A percentile compares a stretch with the other conserved stretches of the same genome.
phyloP scores from a whole-genome alignment of 768 basidiomycete genomes.

The Termitomyces sp. region DNA sequence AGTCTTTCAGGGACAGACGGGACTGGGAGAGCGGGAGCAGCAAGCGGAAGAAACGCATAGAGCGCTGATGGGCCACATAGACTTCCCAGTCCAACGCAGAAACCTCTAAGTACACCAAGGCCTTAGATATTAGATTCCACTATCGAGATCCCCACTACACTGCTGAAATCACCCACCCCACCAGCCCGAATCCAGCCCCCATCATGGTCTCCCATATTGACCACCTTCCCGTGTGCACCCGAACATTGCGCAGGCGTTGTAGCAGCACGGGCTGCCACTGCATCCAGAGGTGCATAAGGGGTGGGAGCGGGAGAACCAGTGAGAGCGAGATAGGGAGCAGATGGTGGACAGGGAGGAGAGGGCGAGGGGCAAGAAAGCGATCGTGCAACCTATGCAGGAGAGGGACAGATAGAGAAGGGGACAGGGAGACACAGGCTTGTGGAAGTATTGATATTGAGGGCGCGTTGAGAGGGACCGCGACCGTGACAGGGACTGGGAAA shows the following conservation, averaged over 20 bases:
- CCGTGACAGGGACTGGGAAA: no score
- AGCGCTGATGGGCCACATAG: slow-evolving; percentile 18
- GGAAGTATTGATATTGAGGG: no score
- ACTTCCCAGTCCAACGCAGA: slow-evolving; percentile 18
- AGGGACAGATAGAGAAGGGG: slow-evolving; percentile 9
- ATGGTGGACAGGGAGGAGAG: neutral
- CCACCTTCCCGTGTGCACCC: slow-evolving; percentile 12
- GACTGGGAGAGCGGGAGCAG: neutral
- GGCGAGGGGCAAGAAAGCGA: neutral
- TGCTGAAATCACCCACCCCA: slow-evolving; percentile 24
- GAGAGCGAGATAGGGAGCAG: neutral
- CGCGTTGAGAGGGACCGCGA: no score
- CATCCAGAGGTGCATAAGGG: slow-evolving; percentile 7
- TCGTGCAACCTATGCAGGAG: slow-evolving; percentile 12
- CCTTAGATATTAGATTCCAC: slow-evolving; percentile 7
- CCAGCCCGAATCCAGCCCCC: slow-evolving; percentile 26
- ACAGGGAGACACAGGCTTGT: no score
- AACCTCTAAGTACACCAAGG: slow-evolving; percentile 15
- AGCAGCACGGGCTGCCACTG: slow-evolving; percentile 7
- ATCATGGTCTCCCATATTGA: no score
- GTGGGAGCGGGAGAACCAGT: neutral
- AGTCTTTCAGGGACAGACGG: neutral
- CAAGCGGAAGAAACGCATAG: neutral
- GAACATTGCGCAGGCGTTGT: slow-evolving; percentile 3
- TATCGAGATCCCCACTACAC: slow-evolving; percentile 23